These are phyloP conservation scores for Cutaneotrichosporon cutaneum DNA, from an alignment of 1,284 basidiomycete genomes.

Conservation along the genomic window DNA sequence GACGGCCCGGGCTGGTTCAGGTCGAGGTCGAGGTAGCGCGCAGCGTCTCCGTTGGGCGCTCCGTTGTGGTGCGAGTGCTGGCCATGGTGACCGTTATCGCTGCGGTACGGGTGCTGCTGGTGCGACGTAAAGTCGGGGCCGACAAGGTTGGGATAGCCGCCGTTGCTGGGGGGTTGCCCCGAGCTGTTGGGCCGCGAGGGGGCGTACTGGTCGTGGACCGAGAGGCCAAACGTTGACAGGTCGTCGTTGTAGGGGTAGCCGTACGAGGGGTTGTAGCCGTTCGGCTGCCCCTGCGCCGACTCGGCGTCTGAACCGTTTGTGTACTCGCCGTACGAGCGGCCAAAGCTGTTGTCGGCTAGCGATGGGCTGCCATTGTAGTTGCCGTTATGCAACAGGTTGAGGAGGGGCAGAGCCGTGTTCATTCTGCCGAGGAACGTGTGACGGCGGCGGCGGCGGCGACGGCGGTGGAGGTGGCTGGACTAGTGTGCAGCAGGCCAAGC, in stretches of 20 bases:
- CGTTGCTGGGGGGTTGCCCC: conserved; percentile 5
- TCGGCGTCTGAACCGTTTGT: conserved; percentile 23
- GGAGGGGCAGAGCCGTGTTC: conserved; percentile 24
- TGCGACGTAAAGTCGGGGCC: conserved; percentile 24
- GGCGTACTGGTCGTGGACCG: conserved; percentile 10
- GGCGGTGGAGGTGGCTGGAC: background rate
- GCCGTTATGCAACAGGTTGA: conserved; percentile 25
- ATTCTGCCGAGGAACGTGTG: conserved; percentile 11
- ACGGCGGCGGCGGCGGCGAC: too few species aligned
- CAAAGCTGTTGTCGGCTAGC: conserved; percentile 15
- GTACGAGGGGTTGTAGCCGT: conserved; percentile 8
- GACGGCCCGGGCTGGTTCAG: conserved; percentile 37
- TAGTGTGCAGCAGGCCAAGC: background rate
- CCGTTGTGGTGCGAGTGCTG: conserved; percentile 17
- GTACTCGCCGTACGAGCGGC: conserved; percentile 22
- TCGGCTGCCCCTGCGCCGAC: conserved; percentile 12
- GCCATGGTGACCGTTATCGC: conserved; percentile 14
- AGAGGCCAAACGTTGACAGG: conserved; percentile 13
- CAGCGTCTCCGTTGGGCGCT: conserved; percentile 21
- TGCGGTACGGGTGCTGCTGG: conserved; percentile 16
- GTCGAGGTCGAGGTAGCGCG: conserved; percentile 38
- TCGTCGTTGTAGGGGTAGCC: conserved; percentile 16
- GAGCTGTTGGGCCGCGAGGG: conserved; percentile 10
- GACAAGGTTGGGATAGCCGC: conserved; percentile 23
- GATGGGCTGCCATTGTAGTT: conserved; percentile 17